phyloP scores from a whole-genome alignment of 2,329 filamentous ascomycete genomes.

The Purpureocillium takamizusanense region DNA sequence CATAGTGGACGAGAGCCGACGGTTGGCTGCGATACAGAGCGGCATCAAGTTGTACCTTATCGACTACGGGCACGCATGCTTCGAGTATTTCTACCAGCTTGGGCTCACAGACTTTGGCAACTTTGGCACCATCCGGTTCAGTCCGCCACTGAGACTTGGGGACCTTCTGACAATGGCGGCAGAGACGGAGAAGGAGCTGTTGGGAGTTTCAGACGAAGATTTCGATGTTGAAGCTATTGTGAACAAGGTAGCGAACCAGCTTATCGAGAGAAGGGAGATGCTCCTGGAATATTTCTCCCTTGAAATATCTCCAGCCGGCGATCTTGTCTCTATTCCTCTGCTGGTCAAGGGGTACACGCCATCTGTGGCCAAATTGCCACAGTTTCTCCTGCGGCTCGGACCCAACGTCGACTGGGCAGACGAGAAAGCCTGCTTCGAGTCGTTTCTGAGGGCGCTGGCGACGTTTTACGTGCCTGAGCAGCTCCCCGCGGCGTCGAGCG shows the following conservation, averaged over 20 bases:
- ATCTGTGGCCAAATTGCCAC: constrained; percentile 74
- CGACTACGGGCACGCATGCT: constrained; percentile 81
- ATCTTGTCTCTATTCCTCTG: constrained; percentile 71
- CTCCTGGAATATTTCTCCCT: constrained; percentile 87
- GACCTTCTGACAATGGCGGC: constrained; percentile 67
- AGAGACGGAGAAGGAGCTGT: constrained; percentile 51
- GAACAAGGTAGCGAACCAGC: constrained; percentile 53
- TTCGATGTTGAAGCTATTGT: constrained; percentile 61
- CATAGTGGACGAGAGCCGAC: constrained; percentile 76
- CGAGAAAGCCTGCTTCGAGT: constrained; percentile 78
- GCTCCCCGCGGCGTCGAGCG: constrained; percentile 45
- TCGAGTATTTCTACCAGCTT: constrained; percentile 92
- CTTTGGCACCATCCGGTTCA: constrained; percentile 76
- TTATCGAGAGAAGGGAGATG: constrained; percentile 76
- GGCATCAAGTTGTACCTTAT: constrained; percentile 88
- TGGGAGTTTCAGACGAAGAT: constrained; percentile 36
- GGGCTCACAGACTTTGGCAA: constrained; percentile 94
- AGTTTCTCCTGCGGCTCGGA: constrained; percentile 79
- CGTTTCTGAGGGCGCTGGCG: constrained; percentile 78
- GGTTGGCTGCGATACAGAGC: constrained; percentile 85
- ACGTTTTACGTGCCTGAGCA: constrained; percentile 86
- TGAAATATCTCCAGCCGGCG: constrained; percentile 68
- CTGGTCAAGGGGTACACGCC: constrained; percentile 85
- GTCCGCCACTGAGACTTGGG: constrained; percentile 61
- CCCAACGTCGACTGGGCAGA: constrained; percentile 81